phyloP scores from a whole-genome alignment of 2,329 filamentous ascomycete genomes.

The Colletotrichum cordylinicola region DNA sequence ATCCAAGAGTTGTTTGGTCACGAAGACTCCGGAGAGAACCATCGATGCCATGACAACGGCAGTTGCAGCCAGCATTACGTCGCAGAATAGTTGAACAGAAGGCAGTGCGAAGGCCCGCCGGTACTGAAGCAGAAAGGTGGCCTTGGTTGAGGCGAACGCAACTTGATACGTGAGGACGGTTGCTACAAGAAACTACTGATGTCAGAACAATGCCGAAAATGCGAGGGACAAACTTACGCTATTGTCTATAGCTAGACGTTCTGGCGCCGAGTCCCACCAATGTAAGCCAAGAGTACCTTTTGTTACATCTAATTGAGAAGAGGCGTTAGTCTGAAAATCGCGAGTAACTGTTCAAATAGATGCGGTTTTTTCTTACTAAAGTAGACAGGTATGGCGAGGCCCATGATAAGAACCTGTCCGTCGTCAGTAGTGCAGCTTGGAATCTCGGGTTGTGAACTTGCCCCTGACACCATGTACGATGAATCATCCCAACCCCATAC shows the following conservation, averaged over 20 bases:
- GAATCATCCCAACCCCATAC: conserved; percentile 30
- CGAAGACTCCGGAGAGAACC: neutral
- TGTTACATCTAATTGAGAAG: neutral
- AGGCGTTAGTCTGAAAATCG: neutral
- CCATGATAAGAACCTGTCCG: neutral
- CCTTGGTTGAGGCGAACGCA: conserved; percentile 34
- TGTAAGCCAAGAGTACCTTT: neutral
- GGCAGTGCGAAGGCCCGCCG: conserved; percentile 32
- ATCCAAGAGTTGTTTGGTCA: neutral
- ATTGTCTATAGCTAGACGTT: neutral
- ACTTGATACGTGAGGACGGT: conserved; percentile 32
- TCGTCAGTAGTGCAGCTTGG: neutral
- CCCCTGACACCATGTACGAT: neutral
- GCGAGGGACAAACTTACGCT: neutral
- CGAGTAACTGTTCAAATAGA: no score
- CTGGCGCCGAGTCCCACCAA: neutral
- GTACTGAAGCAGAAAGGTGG: conserved; percentile 41
- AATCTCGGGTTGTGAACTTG: neutral
- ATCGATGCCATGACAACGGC: neutral
- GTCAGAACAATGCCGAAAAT: neutral
- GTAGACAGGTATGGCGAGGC: neutral
- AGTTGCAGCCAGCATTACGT: neutral
- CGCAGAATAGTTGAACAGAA: neutral
- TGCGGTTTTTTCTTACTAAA: neutral
- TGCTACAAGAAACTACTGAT: neutral